A percentile compares a stretch with the other conserved stretches of the same genome.
phyloP scores from a whole-genome alignment of 345 rosid genomes.

The Dipteronia dyeriana region DNA sequence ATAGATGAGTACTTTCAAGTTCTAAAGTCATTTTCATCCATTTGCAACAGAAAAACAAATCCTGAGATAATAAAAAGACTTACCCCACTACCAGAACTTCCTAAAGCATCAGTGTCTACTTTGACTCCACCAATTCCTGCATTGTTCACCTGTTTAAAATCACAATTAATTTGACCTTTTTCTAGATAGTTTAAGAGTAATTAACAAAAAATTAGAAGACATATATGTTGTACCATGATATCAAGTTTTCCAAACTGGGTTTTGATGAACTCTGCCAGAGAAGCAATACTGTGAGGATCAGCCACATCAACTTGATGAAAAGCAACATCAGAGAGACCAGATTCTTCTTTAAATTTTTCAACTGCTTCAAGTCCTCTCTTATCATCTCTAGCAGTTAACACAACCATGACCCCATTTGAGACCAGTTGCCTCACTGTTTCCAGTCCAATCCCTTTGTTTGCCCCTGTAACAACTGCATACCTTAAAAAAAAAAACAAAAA shows the following conservation, averaged over 20 bases:
- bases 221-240: not conserved
- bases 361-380: not conserved
- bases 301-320: slow-evolving; percentile 1
- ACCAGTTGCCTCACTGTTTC: not conserved
- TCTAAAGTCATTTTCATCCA: no score
- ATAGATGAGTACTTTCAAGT: no score
- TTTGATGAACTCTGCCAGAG: not conserved
- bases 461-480: not conserved
- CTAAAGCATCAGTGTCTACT: slow-evolving; percentile 20
- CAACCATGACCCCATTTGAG: not conserved
- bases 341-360: not conserved
- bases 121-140: slow-evolving; percentile 31
- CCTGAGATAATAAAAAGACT: not conserved
- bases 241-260: slow-evolving; percentile 1
- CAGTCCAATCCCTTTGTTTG: not conserved
- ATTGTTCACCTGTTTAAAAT: slow-evolving; percentile 44
- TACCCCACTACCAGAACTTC: not conserved
- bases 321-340: not conserved
- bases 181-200: not conserved
- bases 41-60: no score
- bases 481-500: not conserved
- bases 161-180: not conserved
- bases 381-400: not conserved
- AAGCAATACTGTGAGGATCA: not conserved
- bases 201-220: not conserved